These are phyloP conservation scores for Chimonanthus praecox DNA, from an alignment of 164 flowering plant species.

Conservation along the genomic window DNA sequence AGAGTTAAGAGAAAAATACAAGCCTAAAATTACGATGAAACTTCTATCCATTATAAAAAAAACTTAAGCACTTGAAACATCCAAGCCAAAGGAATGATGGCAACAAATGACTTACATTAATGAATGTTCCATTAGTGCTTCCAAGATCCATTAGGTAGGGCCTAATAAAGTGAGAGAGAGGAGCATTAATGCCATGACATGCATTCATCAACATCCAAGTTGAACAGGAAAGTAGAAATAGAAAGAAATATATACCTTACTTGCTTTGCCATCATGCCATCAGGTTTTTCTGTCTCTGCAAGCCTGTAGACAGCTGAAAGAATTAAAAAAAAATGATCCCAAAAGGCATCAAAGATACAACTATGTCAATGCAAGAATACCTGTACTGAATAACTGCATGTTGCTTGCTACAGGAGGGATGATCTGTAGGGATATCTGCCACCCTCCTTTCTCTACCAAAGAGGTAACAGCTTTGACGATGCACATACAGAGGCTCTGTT, in stretches of 20 bases:
- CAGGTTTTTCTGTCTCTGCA: conserved; percentile 80
- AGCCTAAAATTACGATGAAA: neutral
- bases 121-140: conserved; percentile 89
- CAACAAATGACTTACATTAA: conserved; percentile 60
- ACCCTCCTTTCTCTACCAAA: conserved; percentile 97
- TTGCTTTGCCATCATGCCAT: conserved; percentile 68
- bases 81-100: neutral
- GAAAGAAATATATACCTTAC: conserved; percentile 45
- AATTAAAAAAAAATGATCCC: neutral
- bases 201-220: neutral
- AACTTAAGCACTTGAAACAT: neutral
- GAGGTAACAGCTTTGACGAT: conserved; percentile 93
- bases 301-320: conserved; percentile 42
- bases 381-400: conserved; percentile 91
- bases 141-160: conserved; percentile 98
- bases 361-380: conserved; percentile 22
- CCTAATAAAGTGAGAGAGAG: conserved; percentile 28
- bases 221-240: neutral
- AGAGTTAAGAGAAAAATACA: conserved; percentile 7
- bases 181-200: conserved; percentile 7
- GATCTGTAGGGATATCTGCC: conserved; percentile 94
- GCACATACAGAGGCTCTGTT: conserved; percentile 87
- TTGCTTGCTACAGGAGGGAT: conserved; percentile 99
- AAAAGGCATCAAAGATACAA: conserved; percentile 2
- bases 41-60: neutral